A percentile compares a stretch with the other conserved stretches of the same genome.
Conservation (phyloP, 1,284 basidiomycete species). For the Agaricales sp. region DNA sequence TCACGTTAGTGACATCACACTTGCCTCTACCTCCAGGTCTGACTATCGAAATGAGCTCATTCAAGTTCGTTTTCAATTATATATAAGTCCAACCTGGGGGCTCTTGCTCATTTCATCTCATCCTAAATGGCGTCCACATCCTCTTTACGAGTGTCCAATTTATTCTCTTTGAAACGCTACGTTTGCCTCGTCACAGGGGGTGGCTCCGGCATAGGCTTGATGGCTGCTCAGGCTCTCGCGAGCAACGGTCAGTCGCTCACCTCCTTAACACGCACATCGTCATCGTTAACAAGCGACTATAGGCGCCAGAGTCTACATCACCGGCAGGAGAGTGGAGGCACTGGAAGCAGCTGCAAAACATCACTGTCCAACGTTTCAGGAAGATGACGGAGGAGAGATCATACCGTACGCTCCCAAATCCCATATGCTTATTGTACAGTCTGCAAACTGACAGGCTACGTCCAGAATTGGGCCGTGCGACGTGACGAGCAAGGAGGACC, state of each 20-base stretch:
- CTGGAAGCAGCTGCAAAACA: neutral
- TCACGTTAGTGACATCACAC: no score
- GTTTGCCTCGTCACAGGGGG: neutral
- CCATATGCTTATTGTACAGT: neutral
- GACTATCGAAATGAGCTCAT: no score
- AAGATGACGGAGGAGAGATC: neutral
- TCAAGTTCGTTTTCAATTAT: no score
- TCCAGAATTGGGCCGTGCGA: neutral
- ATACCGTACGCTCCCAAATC: neutral
- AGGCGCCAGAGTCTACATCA: neutral
- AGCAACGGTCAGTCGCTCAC: neutral
- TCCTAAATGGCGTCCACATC: no score
- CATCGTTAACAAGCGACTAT: neutral
- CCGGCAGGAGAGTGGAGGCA: neutral
- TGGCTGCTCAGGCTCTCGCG: neutral
- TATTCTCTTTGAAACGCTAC: neutral
- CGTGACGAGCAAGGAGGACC: neutral
- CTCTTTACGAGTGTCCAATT: conserved; percentile 9
- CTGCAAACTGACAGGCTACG: neutral
- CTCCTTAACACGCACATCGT: no score
- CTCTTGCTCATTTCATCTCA: no score
- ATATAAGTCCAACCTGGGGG: no score
- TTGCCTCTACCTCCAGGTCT: no score
- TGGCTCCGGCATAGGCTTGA: neutral
- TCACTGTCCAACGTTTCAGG: neutral